These are phyloP conservation scores for Clathrus columnatus DNA, from an alignment of 768 basidiomycete species.

Conservation along the genomic window DNA sequence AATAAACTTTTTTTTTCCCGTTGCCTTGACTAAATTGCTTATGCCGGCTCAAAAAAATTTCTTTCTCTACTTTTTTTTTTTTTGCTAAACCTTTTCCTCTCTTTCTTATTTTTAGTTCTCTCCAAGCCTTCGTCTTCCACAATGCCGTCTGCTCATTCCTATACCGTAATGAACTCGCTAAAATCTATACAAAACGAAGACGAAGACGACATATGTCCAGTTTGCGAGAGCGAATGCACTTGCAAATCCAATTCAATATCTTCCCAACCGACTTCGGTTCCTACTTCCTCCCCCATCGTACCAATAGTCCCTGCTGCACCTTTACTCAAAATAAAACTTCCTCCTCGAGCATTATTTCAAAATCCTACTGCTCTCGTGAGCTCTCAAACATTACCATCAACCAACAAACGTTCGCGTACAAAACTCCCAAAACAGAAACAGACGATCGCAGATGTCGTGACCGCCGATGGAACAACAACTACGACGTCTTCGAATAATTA, in stretches of 20 bases:
- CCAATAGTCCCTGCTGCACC: slow-evolving; percentile 15
- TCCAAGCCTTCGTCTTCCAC: slow-evolving; percentile 45
- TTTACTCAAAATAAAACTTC: slow-evolving; percentile 65
- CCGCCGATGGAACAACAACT: slow-evolving; percentile 14
- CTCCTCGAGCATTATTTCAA: slow-evolving; percentile 37
- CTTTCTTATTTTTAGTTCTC: slow-evolving; percentile 24
- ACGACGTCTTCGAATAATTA: slow-evolving; percentile 13
- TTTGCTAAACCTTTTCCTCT: slow-evolving; percentile 5
- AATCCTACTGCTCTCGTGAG: slow-evolving; percentile 23
- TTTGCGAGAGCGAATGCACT: slow-evolving; percentile 86
- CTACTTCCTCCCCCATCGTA: slow-evolving; percentile 17
- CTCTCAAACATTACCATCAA: slow-evolving; percentile 33
- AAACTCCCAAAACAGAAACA: slow-evolving; percentile 21
- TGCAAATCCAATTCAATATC: slow-evolving; percentile 44
- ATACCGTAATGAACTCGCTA: slow-evolving; percentile 47
- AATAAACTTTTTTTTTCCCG: slow-evolving; percentile 1
- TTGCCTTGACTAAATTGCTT: slow-evolving; percentile 10
- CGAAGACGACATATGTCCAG: slow-evolving; percentile 81
- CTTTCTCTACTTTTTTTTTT: slow-evolving; percentile 10
- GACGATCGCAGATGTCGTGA: slow-evolving; percentile 34
- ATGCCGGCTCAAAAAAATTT: slow-evolving; percentile 7
- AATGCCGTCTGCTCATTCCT: slow-evolving; percentile 62
- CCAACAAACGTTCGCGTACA: slow-evolving; percentile 16
- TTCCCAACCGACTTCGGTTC: slow-evolving; percentile 26
- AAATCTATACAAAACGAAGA: slow-evolving; percentile 50